Base-by-base conservation (phyloP, 2,329 filamentous ascomycete genomes). In the Clarireedia hainanense region DNA sequence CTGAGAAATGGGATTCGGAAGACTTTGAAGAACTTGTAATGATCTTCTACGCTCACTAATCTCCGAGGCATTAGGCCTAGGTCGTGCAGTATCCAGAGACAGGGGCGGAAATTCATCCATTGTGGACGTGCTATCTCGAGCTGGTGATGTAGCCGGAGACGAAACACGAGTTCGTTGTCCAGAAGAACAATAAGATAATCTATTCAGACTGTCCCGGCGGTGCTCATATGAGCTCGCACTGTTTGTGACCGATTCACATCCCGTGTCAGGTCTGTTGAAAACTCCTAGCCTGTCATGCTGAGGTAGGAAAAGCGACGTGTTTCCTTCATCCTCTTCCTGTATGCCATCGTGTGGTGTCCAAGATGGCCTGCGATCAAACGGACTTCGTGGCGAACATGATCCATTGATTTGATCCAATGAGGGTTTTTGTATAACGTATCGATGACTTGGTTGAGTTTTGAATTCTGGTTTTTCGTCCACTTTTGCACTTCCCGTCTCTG, bases 151-250 rank as follows among this genome's bases (percentile, higher is more conserved):
- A 30, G 73, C 76, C 17, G 77, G 75, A 0, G 82, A 84, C 2
- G 81, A 84, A 6, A 83, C 65, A 26, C 81, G 70, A 3, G 83
- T 85, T 57, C 79, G 74, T 64, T 84, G 80, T 6, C 79, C 79
- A 5, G 80, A 83, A 2, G 83, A 85, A 40, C 83, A 73, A 59
- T 76, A 79, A 0, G 83, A 85, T 4, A 82, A 72, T 5, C 83
- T 76, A 59, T 82, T 76, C 1, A 74, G 72, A 64, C 76, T 80
- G 47, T 84, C 79, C 27, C 80, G 74, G 51, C 80, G 79, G 30
- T 75, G 74, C 15, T 79, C 81, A 56, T 85, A 77, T 0, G 81
- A 85, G 30, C 78, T 70, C 48, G 80, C 66, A 64, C 80, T 83
- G 58, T 78, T 81, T 15, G 79, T 78, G 0, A 75, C 75, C 2